Evolutionary conservation across 2,329 filamentous ascomycete species (phyloP), one percentile per base, ranked within the genome.

Genomic region (Pseudogymnoascus sp.): DNA sequence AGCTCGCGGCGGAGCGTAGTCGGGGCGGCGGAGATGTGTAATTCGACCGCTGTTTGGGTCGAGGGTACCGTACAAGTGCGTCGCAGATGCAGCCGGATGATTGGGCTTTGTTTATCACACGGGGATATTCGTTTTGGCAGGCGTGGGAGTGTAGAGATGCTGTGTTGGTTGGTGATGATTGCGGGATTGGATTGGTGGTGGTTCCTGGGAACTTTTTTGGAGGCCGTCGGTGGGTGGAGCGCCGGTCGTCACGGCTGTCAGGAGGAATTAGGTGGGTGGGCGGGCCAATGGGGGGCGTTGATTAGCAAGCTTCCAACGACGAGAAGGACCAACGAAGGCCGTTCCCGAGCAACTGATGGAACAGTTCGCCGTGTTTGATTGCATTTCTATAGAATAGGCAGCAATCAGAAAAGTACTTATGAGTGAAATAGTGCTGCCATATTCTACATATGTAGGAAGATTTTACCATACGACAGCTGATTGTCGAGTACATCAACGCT

Each of bases 121-220:
- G 21, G 23, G 14, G 8, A 16, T 49, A 28, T 25, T 28, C 23
- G 23, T 9, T 49, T 9, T 16, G 12, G 43, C n/a, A n/a, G 41
- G 18, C 41, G 41, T 45, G 41, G 21, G 18, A 23, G 21, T 25
- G 7, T 25, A 16, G 14, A 45, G 12, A 23, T 28, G 23, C 21
- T 5, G 38, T 11, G n/a, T 8, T 41, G 38, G 16, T 21, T 18
- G 43, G 14, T 25, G 14, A n/a, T n/a, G 43, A 49, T 28, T 25
- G 43, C 11, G 35, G 41, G 18, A 28, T 28, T 49, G 43, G 43
- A 49, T 49, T 49, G 43, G 43, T 49, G 12, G 23, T 28, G 23
- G 43, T 49, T 49, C 43, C 43, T 49, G 43, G 43, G 43, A 49
- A 49, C 43, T 49, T 49, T 49, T 49, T 49, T 49, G 43, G 23